Percentiles rank a stretch among this genome's conserved stretches.
These are phyloP conservation scores for Cutaneotrichosporon dermatis DNA, from an alignment of 1,284 basidiomycete genomes.

Conservation along the genomic window DNA sequence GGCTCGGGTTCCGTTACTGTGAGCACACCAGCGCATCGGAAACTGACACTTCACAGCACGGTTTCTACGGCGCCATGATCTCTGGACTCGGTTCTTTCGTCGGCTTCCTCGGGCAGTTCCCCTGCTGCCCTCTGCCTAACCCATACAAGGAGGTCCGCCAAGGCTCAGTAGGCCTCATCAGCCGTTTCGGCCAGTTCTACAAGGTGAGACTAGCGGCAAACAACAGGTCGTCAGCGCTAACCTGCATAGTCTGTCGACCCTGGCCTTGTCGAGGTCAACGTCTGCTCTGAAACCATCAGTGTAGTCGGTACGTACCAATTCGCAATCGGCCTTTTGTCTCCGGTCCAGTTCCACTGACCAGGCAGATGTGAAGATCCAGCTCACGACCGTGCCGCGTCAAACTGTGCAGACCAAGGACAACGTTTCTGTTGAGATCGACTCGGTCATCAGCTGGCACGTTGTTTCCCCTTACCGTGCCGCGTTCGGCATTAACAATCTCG, in stretches of 20 bases:
- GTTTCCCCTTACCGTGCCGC: slow-evolving; percentile 78
- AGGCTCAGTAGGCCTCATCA: slow-evolving; percentile 81
- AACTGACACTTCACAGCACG: slow-evolving; percentile 58
- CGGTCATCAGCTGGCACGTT: slow-evolving; percentile 80
- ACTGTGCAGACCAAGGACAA: slow-evolving; percentile 69
- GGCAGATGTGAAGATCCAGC: slow-evolving; percentile 85
- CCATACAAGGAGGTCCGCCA: slow-evolving; percentile 56
- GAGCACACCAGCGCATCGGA: slow-evolving; percentile 40
- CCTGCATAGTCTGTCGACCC: slow-evolving; percentile 68
- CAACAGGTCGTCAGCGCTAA: not conserved
- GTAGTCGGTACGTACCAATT: slow-evolving; percentile 51
- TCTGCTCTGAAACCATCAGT: slow-evolving; percentile 78
- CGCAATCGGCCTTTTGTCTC: not conserved
- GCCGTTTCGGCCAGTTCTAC: slow-evolving; percentile 91
- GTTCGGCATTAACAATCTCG: slow-evolving; percentile 85
- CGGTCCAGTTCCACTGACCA: too few relatives aligned
- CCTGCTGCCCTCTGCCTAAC: slow-evolving; percentile 69
- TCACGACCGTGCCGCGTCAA: slow-evolving; percentile 78
- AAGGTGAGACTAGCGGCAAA: not conserved
- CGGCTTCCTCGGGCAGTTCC: slow-evolving; percentile 67
- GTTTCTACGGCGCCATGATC: slow-evolving; percentile 76
- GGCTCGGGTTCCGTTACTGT: slow-evolving; percentile 54
- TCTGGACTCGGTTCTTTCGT: slow-evolving; percentile 53
- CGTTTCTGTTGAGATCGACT: slow-evolving; percentile 54
- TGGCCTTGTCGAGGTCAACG: slow-evolving; percentile 84